These are phyloP conservation scores for Achaetomiella virescens DNA, from an alignment of 495 filamentous ascomycete species.

Conservation along the genomic window DNA sequence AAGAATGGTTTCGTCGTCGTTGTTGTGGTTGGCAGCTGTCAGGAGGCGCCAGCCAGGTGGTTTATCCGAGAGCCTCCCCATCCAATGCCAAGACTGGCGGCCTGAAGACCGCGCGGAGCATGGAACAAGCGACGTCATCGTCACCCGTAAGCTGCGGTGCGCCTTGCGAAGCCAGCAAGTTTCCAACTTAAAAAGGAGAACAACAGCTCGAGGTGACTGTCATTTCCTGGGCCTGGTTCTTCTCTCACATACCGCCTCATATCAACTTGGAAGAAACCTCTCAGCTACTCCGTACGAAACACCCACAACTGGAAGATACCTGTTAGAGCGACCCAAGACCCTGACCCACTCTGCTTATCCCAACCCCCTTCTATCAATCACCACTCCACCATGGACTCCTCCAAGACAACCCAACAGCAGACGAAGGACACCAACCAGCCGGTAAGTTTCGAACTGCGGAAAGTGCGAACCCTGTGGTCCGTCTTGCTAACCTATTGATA, in stretches of 20 bases:
- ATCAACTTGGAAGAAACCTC: neutral
- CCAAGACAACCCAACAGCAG: constrained; percentile 16
- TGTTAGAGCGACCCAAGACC: neutral
- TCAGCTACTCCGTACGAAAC: no score
- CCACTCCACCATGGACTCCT: constrained; percentile 14
- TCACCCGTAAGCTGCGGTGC: neutral
- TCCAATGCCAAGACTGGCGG: neutral
- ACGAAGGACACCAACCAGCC: constrained; percentile 6
- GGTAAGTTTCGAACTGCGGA: neutral
- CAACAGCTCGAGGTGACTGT: neutral
- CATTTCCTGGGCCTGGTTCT: neutral
- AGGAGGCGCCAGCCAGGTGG: neutral
- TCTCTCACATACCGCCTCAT: neutral
- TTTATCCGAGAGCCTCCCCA: neutral
- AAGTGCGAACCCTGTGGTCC: neutral
- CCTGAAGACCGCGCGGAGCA: neutral
- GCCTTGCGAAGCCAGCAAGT: neutral
- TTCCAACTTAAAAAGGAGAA: neutral
- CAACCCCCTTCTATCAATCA: constrained; percentile 2
- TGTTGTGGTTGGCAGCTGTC: neutral
- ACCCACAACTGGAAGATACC: no score
- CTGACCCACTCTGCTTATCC: neutral
- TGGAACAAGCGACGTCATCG: constrained; percentile 2
- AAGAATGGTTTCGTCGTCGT: neutral
- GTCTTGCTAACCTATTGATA: neutral